Percentiles rank a stretch among this genome's conserved stretches.
Conservation (phyloP, 169 alveolate genomes). For the Fabrea salina region DNA sequence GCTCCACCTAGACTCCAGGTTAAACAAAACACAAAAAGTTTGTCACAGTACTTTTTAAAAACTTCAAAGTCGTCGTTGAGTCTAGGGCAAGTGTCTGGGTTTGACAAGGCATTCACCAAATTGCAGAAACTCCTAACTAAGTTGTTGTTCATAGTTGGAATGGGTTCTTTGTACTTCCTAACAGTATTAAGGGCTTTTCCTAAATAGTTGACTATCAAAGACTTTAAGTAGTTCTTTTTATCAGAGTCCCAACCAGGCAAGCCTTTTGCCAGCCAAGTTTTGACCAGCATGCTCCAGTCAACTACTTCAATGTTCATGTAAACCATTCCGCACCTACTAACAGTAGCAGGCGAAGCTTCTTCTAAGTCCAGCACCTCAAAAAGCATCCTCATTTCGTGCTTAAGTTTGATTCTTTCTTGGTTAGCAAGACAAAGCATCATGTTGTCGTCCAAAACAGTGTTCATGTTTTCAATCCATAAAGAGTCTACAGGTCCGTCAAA, state of each 20-base stretch:
- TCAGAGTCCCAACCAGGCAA: slow-evolving; percentile 8
- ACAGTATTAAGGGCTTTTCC: background rate
- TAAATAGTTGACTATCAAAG: background rate
- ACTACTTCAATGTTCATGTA: slow-evolving; percentile 70
- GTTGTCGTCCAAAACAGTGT: slow-evolving; percentile 89
- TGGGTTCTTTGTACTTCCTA: slow-evolving; percentile 60
- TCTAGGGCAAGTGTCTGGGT: background rate
- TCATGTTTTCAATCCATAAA: slow-evolving; percentile 90
- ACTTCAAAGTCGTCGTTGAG: slow-evolving; percentile 4
- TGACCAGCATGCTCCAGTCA: slow-evolving; percentile 73
- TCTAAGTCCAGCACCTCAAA: slow-evolving; percentile 60
- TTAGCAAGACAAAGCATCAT: slow-evolving; percentile 77
- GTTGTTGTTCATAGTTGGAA: slow-evolving; percentile 71
- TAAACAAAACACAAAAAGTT: slow-evolving; percentile 72
- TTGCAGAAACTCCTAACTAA: slow-evolving; percentile 74
- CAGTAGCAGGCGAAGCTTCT: slow-evolving; percentile 77
- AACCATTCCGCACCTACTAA: slow-evolving; percentile 66
- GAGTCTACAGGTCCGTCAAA: slow-evolving; percentile 93
- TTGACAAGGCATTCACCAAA: slow-evolving; percentile 67
- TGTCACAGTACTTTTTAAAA: slow-evolving; percentile 45
- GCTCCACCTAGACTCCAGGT: slow-evolving; percentile 80
- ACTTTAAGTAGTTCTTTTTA: background rate
- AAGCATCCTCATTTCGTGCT: slow-evolving; percentile 42
- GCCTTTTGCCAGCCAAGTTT: slow-evolving; percentile 66
- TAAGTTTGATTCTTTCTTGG: slow-evolving; percentile 44